Evolutionary conservation across 164 flowering plant genomes (phyloP), one percentile per base, ranked within the genome.

Genomic region (Paratinospora sagittata): DNA sequence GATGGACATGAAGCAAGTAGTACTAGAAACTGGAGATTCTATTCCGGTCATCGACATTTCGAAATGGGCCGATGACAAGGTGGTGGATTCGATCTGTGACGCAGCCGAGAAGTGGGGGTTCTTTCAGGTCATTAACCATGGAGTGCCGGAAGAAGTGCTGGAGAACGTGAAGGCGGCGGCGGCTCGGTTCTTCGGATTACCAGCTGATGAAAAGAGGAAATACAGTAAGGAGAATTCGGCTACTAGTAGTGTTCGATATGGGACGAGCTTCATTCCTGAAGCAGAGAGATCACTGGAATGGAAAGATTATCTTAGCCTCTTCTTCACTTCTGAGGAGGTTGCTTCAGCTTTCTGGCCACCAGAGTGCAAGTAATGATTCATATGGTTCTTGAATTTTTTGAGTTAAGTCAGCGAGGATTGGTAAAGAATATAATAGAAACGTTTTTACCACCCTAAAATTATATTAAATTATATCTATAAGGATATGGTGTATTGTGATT

Each of bases 261-360:
- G 80, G 3, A 78, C 80, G 0, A 82, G 84, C 68, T 79, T 79
- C 65, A 72, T 23, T 12, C 80, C 84, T 21, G 55, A 77, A 17
- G 75, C 81, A 0, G 80, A 81, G 72, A 75, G 65, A 33, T 74
- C 79, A 21, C n/a, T 82, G 36, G 82, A 82, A 30, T 82, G 84
- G 84, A 82, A 82, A 65, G 84, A 78, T 76, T 81, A 76, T 37
- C 81, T 81, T 2, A 81, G 81, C 65, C 72, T 81, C 36, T 75
- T 75, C 66, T 82, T 72, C 61, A 73, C 67, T 19, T 77, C 82
- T n/a, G 82, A 79, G 10, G 76, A 77, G 21, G 81, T 78, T 52
- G 78, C 80, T 37, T 71, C 68, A 37, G 71, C 78, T 11, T 26
- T 76, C 4, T 83, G 88, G 88, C 88, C 88, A 69, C 34, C 71